phyloP scores from a whole-genome alignment of 2,329 filamentous ascomycete species.

The Aspergillus awamori region DNA sequence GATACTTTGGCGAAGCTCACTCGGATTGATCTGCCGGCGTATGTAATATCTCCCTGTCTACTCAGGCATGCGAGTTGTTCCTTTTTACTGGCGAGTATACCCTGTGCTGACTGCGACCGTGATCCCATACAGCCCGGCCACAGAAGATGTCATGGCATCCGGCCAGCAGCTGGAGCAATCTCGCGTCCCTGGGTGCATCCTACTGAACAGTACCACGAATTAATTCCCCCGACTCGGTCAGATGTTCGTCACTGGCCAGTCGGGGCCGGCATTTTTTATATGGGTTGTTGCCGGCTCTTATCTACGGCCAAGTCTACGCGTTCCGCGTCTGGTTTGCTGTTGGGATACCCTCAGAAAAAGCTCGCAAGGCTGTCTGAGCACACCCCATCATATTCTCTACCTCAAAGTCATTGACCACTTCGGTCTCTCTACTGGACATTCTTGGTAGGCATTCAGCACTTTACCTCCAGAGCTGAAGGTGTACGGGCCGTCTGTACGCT shows the following conservation, averaged over 20 bases:
- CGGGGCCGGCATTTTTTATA: background rate
- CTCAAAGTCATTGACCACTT: too few species aligned
- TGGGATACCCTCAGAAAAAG: too few species aligned
- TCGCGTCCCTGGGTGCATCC: background rate
- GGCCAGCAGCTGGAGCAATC: background rate
- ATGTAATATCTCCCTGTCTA: background rate
- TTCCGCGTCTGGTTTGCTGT: too few species aligned
- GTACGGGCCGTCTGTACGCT: too few species aligned
- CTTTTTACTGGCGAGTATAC: background rate
- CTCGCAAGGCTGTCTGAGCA: too few species aligned
- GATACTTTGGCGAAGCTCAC: slow-evolving; percentile 5
- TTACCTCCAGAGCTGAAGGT: too few species aligned
- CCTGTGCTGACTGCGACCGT: background rate
- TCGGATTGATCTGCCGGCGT: slow-evolving; percentile 4
- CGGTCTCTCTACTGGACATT: too few species aligned
- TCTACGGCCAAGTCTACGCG: too few species aligned
- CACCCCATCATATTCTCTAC: too few species aligned
- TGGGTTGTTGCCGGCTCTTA: background rate
- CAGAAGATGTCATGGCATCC: slow-evolving; percentile 1
- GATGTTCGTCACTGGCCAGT: slow-evolving; percentile 6
- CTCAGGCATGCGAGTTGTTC: background rate
- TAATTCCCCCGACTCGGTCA: background rate
- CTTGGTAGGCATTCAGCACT: too few species aligned
- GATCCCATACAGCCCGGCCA: background rate
- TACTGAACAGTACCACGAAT: too few species aligned